Percentiles rank a stretch among this genome's conserved stretches.
Conservation (phyloP, 1,139 yeast genomes). For the Zygoascus sp. region DNA sequence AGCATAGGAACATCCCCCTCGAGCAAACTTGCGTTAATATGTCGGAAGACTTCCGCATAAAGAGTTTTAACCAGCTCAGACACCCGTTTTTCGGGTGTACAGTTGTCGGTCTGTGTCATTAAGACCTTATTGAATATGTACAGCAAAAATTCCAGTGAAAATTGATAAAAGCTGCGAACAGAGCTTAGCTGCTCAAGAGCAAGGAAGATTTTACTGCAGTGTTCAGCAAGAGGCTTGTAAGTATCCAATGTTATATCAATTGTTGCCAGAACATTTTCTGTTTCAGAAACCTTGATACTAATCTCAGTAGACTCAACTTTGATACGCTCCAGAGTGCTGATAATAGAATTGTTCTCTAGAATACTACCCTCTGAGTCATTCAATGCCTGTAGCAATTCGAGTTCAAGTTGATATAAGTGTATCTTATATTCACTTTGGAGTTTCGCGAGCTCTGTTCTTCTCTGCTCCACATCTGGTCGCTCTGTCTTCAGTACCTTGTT, state of each 20-base stretch:
- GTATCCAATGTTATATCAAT: slow-evolving; percentile 47
- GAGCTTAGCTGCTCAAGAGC: slow-evolving; percentile 43
- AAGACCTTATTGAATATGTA: slow-evolving; percentile 43
- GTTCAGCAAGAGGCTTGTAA: slow-evolving; percentile 53
- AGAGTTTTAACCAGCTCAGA: slow-evolving; percentile 36
- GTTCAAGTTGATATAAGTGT: slow-evolving; percentile 54
- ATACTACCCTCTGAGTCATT: slow-evolving; percentile 57
- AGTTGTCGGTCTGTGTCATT: slow-evolving; percentile 1
- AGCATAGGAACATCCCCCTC: slow-evolving; percentile 21
- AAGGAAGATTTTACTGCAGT: slow-evolving; percentile 49
- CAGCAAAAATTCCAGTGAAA: slow-evolving; percentile 49
- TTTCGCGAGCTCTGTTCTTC: slow-evolving; percentile 49
- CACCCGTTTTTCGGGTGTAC: slow-evolving; percentile 22
- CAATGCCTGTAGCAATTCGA: slow-evolving; percentile 54
- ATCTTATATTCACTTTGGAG: slow-evolving; percentile 59
- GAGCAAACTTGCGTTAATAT: slow-evolving; percentile 48
- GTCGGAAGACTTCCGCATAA: slow-evolving; percentile 46
- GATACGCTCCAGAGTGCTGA: slow-evolving; percentile 57
- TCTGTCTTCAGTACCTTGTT: slow-evolving; percentile 52
- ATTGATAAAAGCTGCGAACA: slow-evolving; percentile 52
- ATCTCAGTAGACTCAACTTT: slow-evolving; percentile 60
- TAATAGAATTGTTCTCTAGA: slow-evolving; percentile 60
- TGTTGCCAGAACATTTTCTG: slow-evolving; percentile 49
- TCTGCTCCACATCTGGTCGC: slow-evolving; percentile 63
- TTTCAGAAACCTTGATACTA: slow-evolving; percentile 50